Percentiles rank a stretch among this genome's conserved stretches.
Evolutionary conservation across 257 asterid genomes (phyloP).

Genomic region (Solanum clarkiae): DNA sequence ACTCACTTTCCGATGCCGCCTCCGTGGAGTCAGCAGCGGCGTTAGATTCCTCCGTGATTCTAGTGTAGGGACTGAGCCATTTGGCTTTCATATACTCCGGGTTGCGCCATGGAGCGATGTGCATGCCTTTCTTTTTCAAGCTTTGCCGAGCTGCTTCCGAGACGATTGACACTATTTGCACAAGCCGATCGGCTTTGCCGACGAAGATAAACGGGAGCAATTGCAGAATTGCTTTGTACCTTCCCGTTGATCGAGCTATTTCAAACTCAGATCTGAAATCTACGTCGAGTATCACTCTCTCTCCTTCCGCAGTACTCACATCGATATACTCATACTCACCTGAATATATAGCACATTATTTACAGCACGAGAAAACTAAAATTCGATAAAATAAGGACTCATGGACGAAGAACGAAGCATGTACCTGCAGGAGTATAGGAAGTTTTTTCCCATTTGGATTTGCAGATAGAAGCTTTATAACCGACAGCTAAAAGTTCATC

Average conservation of each 20-base stretch:
- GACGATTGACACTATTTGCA: slow-evolving; percentile 60
- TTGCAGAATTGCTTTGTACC: slow-evolving; percentile 52
- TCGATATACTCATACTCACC: slow-evolving; percentile 87
- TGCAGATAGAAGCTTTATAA: slow-evolving; percentile 62
- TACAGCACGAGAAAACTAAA: neutral
- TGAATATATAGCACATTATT: neutral
- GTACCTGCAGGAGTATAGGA: slow-evolving; percentile 76
- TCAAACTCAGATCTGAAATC: slow-evolving; percentile 93
- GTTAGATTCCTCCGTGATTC: slow-evolving; percentile 18
- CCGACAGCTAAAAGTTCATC: slow-evolving; percentile 51
- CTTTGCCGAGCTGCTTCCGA: slow-evolving; percentile 72
- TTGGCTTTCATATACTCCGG: slow-evolving; percentile 67
- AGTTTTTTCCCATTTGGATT: slow-evolving; percentile 84
- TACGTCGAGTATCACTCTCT: slow-evolving; percentile 56
- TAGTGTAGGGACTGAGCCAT: slow-evolving; percentile 64
- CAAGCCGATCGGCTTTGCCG: slow-evolving; percentile 67
- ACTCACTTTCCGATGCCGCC: slow-evolving; percentile 20
- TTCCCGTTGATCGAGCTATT: slow-evolving; percentile 69
- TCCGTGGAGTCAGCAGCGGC: neutral
- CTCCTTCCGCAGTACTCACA: slow-evolving; percentile 40
- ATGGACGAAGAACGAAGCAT: neutral
- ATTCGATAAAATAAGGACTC: neutral
- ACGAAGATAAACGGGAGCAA: slow-evolving; percentile 56
- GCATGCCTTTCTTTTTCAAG: slow-evolving; percentile 91
- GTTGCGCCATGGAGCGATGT: slow-evolving; percentile 93